Base-by-base conservation (phyloP, 768 basidiomycete genomes). In the Amanita rubescens region DNA sequence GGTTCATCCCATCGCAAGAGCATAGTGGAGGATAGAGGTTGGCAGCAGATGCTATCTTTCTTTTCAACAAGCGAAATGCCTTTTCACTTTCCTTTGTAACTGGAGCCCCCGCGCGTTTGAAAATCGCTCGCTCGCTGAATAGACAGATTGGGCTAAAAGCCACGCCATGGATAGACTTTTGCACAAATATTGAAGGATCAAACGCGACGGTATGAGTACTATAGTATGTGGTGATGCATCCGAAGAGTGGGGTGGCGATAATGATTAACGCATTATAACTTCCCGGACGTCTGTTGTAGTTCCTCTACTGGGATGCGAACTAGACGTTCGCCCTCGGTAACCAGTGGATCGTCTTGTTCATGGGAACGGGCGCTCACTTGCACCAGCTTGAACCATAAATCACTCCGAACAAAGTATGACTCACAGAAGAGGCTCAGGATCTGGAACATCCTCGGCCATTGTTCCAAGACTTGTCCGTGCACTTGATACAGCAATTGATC, bases 391-490 rank as follows among this genome's bases (percentile, higher is more conserved):
- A 35, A 14, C 14, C 34, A 20, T 20, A 3, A 5, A 46, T 49
- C 12, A 9, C 30, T 12, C 5, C 3, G 10, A 2, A 14, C 27
- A n/a, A 42, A 48, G 12, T 25, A 22, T 22, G 8, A 73, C 84
- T 61, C 60, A 90, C 88, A 60, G 63, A 88, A 90, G 55, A 82
- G 70, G 53, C 69, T 78, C 46, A 90, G 69, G 49, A 87, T 87
- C 58, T 81, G 77, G 61, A 90, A 90, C 88, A 90, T 90, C 63
- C 79, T 81, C 9, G 86, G 84, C 87, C 87, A 90, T 57, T 89
- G 86, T 54, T 81, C 81, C 22, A 88, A 76, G 3, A 90, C 86
- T 62, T 88, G 79, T 9, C 87, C 87, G 57, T 85, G 84, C 32
- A 85, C 87, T 19, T 38, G 12, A 42, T 11, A n/a, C 10, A 17